phyloP scores from a whole-genome alignment of 1,139 yeast genomes.

The Taphrina communis region DNA sequence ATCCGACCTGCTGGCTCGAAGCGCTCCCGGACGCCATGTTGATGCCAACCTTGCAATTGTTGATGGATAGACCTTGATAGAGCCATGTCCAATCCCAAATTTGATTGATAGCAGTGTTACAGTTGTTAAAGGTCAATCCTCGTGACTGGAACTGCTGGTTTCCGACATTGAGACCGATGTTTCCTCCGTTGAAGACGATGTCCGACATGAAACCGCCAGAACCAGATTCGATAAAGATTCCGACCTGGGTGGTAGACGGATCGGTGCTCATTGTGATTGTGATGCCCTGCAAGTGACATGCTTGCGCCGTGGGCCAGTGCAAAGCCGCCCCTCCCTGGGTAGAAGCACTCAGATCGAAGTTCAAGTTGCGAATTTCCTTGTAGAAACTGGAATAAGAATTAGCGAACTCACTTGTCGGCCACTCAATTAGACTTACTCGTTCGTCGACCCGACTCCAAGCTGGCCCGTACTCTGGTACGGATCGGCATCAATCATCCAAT shows the following conservation, averaged over 20 bases:
- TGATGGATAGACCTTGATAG: constrained; percentile 38
- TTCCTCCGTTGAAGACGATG: constrained; percentile 42
- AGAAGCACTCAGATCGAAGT: constrained; percentile 36
- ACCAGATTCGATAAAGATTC: constrained; percentile 43
- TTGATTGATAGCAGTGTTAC: constrained; percentile 38
- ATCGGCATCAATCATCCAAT: constrained; percentile 37
- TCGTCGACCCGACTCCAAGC: constrained; percentile 24
- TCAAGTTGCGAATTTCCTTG: constrained; percentile 40
- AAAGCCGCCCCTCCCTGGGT: constrained; percentile 27
- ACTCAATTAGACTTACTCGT: constrained; percentile 11
- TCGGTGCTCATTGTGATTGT: constrained; percentile 40
- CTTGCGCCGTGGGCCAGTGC: constrained; percentile 44
- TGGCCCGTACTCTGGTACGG: constrained; percentile 34
- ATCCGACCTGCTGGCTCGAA: constrained; percentile 12
- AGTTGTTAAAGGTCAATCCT: constrained; percentile 38
- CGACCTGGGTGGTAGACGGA: constrained; percentile 20
- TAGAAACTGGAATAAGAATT: constrained; percentile 30
- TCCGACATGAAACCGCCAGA: constrained; percentile 44
- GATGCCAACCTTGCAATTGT: constrained; percentile 40
- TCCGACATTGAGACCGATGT: constrained; percentile 42
- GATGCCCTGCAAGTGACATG: constrained; percentile 40
- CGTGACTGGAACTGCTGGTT: constrained; percentile 44
- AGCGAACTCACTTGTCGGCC: not conserved
- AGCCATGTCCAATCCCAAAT: constrained; percentile 42
- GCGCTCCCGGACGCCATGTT: constrained; percentile 13